These are phyloP conservation scores for Pleoardoris graminearum DNA, from an alignment of 2,329 filamentous ascomycete species.

Conservation along the genomic window DNA sequence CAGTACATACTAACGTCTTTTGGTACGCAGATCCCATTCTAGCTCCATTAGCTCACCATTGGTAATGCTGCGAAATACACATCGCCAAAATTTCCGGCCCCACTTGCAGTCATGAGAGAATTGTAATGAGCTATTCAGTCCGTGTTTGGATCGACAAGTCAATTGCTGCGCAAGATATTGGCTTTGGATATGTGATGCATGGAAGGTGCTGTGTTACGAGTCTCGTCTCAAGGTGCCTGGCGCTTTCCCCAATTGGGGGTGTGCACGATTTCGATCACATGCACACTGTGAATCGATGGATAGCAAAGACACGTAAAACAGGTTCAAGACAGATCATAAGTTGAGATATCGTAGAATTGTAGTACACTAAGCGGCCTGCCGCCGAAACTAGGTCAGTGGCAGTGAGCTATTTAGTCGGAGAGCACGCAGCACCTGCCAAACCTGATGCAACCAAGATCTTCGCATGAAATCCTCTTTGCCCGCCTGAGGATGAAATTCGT, in stretches of 20 bases:
- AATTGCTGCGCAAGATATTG: no score
- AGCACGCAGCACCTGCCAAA: background rate
- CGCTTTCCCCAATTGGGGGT: background rate
- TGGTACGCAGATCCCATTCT: background rate
- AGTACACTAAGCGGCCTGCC: background rate
- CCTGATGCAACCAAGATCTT: background rate
- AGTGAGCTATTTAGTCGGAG: background rate
- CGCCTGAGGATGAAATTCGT: background rate
- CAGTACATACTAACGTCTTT: slow-evolving; percentile 1
- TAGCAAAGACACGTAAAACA: no score
- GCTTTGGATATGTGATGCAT: no score
- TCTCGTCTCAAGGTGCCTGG: no score
- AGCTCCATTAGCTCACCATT: slow-evolving; percentile 20
- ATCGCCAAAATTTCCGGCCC: background rate
- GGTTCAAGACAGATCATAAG: no score
- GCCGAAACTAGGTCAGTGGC: background rate
- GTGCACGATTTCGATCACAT: background rate
- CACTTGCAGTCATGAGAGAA: background rate
- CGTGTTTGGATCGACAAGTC: background rate
- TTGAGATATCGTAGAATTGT: no score
- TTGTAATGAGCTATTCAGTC: background rate
- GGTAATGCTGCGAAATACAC: slow-evolving; percentile 13
- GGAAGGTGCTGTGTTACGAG: no score
- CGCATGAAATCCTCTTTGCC: background rate
- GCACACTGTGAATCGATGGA: no score